Base-by-base conservation (phyloP, 306 rosid species). In the Geum urbanum region DNA sequence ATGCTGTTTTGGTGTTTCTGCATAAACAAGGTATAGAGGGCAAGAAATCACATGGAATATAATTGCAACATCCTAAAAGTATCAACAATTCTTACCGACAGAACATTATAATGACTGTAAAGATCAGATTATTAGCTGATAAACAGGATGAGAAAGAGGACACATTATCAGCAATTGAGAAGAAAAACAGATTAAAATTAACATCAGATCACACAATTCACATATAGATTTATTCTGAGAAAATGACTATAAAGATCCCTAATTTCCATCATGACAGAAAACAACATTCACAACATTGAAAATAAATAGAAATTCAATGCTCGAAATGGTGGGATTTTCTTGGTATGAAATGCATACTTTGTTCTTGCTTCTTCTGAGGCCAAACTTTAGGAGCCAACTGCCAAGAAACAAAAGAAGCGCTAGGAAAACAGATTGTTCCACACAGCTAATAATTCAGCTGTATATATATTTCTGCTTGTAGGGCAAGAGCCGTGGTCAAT, bases 331-430 rank as follows among this genome's bases (percentile, higher is more conserved):
- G n/a, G 18, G 5, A 67, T 32, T 1, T 49, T 32, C 3, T 35
- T 24, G 27, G 24, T 67, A 5, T 49, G 4, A 48, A 52, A 12
- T 40, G 51, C 73, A n/a, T 69, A 69, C 73, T 43, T 52, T 54
- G 63, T 69, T 54, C 52, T 69, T 54, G 73, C 53, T 54, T 54
- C 52, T 46, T 41, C 53, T 56, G 65, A 55, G 65, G 49, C 74
- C 45, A 8, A 15, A 41, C 19, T 44, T 70, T 69, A 40, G 41
- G 41, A 41, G 65, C 74, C 55, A 50, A 67, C 15, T 55, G 44
- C 55, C 51, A 55, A 66, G 55, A 37, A 66, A 66, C 24, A 32
- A 32, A 22, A 19, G 52, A 18, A 66, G 56, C 9, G 13, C 37
- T 9, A 10, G 47, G 40, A 18, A 39, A 62, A 18, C 32, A 40